phyloP scores from a whole-genome alignment of 208 protist species.

The Leishmania tarentolae region DNA sequence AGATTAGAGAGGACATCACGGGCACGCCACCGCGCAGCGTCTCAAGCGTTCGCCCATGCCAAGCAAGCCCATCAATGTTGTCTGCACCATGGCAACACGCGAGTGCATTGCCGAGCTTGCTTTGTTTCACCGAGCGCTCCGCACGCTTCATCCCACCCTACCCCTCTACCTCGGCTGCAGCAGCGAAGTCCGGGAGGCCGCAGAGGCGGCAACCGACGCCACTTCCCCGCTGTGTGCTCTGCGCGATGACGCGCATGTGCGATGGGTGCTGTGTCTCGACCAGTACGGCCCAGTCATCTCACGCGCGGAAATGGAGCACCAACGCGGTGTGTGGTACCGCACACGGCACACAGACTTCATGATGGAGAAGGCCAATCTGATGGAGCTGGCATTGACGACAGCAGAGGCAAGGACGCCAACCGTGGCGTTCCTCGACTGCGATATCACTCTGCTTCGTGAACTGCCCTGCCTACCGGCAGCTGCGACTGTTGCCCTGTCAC shows the following conservation, averaged over 20 bases:
- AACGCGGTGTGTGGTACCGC: slow-evolving; percentile 69
- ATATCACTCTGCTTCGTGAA: slow-evolving; percentile 58
- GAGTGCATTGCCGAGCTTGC: slow-evolving; percentile 81
- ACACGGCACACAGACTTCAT: slow-evolving; percentile 83
- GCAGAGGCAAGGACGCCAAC: slow-evolving; percentile 2
- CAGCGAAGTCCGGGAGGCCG: slow-evolving; percentile 25
- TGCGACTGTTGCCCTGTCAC: slow-evolving; percentile 57
- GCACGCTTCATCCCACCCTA: slow-evolving; percentile 55
- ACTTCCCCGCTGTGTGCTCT: slow-evolving; percentile 12
- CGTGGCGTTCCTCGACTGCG: slow-evolving; percentile 75
- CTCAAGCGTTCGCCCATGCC: slow-evolving; percentile 6
- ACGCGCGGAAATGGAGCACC: slow-evolving; percentile 66
- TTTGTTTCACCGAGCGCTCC: slow-evolving; percentile 68
- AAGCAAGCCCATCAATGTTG: slow-evolving; percentile 39
- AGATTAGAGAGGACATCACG: not conserved
- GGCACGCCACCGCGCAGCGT: not conserved
- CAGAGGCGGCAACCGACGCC: not conserved
- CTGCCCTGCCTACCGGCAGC: slow-evolving; percentile 43
- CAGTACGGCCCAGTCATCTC: slow-evolving; percentile 53
- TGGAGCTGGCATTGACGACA: slow-evolving; percentile 63
- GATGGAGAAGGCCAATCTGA: slow-evolving; percentile 87
- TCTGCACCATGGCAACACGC: slow-evolving; percentile 82
- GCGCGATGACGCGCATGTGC: slow-evolving; percentile 37
- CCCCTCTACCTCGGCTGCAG: slow-evolving; percentile 69
- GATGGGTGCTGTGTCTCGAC: slow-evolving; percentile 75